Evolutionary conservation across 768 basidiomycete species (phyloP).

Genomic region (Pleurotus tuber-regium): DNA sequence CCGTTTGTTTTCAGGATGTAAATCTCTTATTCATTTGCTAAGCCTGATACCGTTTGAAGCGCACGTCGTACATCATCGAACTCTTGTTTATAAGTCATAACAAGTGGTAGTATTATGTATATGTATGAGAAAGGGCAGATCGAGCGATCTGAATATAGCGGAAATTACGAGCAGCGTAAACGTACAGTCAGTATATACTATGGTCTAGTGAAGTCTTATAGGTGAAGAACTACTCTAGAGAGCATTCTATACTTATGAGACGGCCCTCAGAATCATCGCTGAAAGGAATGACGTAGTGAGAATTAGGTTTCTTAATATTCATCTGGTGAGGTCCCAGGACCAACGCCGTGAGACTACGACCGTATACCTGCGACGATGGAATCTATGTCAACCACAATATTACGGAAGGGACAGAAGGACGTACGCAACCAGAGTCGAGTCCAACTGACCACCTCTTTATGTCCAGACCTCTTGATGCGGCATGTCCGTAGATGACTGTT

Average conservation of each 20-base stretch:
- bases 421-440: constrained; percentile 83
- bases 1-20: constrained; percentile 21
- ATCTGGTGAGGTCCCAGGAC: constrained; percentile 40
- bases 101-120: background rate
- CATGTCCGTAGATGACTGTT: constrained; percentile 86
- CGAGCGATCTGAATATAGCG: background rate
- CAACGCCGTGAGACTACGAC: constrained; percentile 61
- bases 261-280: constrained; percentile 11
- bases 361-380: constrained; percentile 44
- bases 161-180: no score
- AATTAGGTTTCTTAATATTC: background rate
- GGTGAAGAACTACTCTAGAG: background rate
- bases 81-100: background rate
- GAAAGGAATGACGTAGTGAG: background rate
- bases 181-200: background rate
- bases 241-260: constrained; percentile 12
- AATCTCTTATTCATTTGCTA: constrained; percentile 29
- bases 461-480: constrained; percentile 77
- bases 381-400: background rate
- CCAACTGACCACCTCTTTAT: constrained; percentile 83
- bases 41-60: background rate
- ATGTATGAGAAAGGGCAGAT: background rate
- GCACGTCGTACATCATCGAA: no score
- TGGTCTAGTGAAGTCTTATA: background rate
- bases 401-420: constrained; percentile 21